Conservation (phyloP, 805 yeast genomes). For the Barnettozyma pratensis region DNA sequence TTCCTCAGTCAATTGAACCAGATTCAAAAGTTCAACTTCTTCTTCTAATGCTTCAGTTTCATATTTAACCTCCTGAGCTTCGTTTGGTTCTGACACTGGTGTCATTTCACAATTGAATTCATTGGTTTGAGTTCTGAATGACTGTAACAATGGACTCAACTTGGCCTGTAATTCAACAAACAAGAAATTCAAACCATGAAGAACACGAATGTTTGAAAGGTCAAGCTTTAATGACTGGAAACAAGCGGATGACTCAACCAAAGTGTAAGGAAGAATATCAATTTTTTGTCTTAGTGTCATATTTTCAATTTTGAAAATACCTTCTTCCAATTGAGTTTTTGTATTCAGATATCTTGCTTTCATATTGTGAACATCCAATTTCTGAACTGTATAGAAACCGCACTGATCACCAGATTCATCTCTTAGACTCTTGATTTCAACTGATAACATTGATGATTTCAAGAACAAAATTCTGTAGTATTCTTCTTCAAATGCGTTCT, state of each 20-base stretch:
- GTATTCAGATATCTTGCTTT: constrained; percentile 17
- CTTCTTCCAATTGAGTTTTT: constrained; percentile 5
- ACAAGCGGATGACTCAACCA: neutral
- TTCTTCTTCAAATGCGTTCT: constrained; percentile 26
- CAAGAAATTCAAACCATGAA: constrained; percentile 27
- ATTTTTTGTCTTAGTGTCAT: constrained; percentile 10
- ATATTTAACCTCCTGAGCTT: neutral
- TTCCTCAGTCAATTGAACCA: constrained; percentile 13
- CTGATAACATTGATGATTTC: constrained; percentile 21
- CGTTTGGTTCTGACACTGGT: neutral
- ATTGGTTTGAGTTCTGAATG: neutral
- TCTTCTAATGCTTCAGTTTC: neutral
- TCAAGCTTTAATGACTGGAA: constrained; percentile 20
- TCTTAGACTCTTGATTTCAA: constrained; percentile 14
- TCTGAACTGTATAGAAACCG: constrained; percentile 7
- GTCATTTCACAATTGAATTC: constrained; percentile 1
- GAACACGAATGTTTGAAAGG: constrained; percentile 23
- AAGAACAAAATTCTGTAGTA: constrained; percentile 27
- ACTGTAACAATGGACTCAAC: constrained; percentile 7
- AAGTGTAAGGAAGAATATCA: constrained; percentile 13
- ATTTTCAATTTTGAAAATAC: constrained; percentile 12
- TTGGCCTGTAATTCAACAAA: constrained; percentile 16
- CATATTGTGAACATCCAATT: constrained; percentile 12
- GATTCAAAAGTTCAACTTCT: neutral
- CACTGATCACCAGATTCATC: constrained; percentile 19